These are phyloP conservation scores for Raddia guianensis DNA, from an alignment of 176 grass and related monocot genomes.

Conservation along the genomic window DNA sequence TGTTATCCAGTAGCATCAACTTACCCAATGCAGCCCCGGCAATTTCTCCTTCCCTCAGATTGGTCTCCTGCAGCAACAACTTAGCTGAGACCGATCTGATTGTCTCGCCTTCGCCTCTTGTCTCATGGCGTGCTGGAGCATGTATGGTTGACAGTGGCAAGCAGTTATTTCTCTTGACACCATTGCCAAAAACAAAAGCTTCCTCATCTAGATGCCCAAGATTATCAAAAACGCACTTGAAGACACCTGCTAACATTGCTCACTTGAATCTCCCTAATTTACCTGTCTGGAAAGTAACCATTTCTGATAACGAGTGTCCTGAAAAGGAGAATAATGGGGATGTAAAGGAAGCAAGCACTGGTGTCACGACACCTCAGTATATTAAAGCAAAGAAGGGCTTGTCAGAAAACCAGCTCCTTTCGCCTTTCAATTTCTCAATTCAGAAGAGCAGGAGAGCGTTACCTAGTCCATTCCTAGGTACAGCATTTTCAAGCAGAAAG, in stretches of 20 bases:
- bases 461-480: conserved; percentile 42
- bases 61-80: conserved; percentile 32
- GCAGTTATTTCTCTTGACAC: conserved; percentile 88
- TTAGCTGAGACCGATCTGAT: conserved; percentile 50
- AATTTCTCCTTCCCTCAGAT: conserved; percentile 49
- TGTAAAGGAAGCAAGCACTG: conserved; percentile 34
- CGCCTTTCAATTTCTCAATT: conserved; percentile 48
- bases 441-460: conserved; percentile 47
- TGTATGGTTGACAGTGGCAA: conserved; percentile 74
- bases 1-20: conserved; percentile 29
- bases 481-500: conserved; percentile 44
- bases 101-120: conserved; percentile 95
- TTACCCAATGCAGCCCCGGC: conserved; percentile 38
- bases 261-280: conserved; percentile 38
- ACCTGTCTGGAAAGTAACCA: conserved; percentile 49
- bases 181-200: conserved; percentile 58
- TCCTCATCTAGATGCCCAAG: conserved; percentile 44
- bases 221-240: conserved; percentile 45
- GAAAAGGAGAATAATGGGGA: conserved; percentile 34
- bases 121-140: conserved; percentile 70
- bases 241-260: conserved; percentile 19
- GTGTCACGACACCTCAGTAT: conserved; percentile 22
- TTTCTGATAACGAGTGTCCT: conserved; percentile 26
- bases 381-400: conserved; percentile 32
- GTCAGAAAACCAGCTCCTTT: conserved; percentile 20